phyloP scores from a whole-genome alignment of 208 protist species.

The Leishmania braziliensis region DNA sequence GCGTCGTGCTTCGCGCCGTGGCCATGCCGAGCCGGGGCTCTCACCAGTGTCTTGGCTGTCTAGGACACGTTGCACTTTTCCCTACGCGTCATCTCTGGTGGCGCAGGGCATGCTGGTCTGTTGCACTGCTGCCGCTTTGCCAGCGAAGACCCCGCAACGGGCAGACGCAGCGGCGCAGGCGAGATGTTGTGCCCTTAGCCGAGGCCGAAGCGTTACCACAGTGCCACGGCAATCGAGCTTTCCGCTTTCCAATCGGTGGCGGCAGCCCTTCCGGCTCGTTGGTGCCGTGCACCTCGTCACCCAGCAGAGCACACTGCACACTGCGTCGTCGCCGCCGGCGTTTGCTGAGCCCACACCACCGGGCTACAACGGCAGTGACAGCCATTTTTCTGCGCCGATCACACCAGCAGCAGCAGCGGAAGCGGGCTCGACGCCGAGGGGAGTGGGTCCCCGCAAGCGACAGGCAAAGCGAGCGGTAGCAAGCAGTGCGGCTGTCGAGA shows the following conservation, averaged over 20 bases:
- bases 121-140: background rate
- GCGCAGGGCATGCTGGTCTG: background rate
- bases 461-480: slow-evolving; percentile 1
- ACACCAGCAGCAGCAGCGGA: background rate
- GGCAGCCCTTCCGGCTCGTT: background rate
- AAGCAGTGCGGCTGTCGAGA: background rate
- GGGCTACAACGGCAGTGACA: background rate
- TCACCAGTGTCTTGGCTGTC: background rate
- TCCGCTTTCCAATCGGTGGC: background rate
- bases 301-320: background rate
- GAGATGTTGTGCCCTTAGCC: background rate
- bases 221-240: background rate
- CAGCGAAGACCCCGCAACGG: background rate
- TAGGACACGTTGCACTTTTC: background rate
- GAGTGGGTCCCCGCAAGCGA: background rate
- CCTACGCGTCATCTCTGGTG: background rate
- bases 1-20: background rate
- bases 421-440: background rate
- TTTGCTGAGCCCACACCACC: background rate
- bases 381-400: background rate
- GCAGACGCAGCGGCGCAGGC: background rate
- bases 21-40: background rate
- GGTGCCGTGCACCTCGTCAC: background rate
- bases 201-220: background rate
- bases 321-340: background rate